phyloP scores from a whole-genome alignment of 208 protist species.

The Strigomonas culicis region DNA sequence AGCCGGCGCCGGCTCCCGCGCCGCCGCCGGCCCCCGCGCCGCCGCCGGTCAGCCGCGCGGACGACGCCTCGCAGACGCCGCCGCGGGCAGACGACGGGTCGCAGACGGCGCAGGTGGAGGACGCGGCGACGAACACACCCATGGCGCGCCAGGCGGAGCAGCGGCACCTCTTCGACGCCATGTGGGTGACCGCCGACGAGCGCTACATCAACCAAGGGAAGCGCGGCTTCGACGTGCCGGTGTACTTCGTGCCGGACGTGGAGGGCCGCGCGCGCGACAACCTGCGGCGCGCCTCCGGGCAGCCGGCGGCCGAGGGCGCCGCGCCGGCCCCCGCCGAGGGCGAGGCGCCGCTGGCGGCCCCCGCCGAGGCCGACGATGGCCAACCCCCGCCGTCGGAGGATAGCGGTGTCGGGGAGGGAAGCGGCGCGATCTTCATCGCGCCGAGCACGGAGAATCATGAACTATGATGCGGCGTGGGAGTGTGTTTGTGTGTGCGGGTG shows the following conservation, averaged over 20 bases:
- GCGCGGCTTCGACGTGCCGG: slow-evolving; percentile 48
- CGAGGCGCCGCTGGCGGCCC: not conserved
- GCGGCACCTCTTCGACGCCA: slow-evolving; percentile 68
- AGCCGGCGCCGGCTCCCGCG: too few species aligned
- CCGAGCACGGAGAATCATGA: too few species aligned
- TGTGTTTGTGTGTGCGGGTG: too few species aligned
- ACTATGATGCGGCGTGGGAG: too few species aligned
- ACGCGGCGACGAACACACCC: too few species aligned
- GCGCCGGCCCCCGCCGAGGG: not conserved
- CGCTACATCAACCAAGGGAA: slow-evolving; percentile 35
- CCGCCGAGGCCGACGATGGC: too few species aligned
- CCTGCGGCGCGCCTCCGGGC: not conserved
- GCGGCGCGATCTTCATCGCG: too few species aligned
- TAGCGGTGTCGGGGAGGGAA: not conserved
- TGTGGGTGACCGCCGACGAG: slow-evolving; percentile 62
- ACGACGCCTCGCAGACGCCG: slow-evolving; percentile 9
- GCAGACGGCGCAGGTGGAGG: too few species aligned
- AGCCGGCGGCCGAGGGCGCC: not conserved
- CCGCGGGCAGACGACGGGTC: slow-evolving; percentile 1
- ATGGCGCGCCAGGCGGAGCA: slow-evolving; percentile 3
- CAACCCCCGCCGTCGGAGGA: not conserved
- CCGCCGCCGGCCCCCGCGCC: not conserved
- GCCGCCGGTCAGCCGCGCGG: slow-evolving; percentile 4
- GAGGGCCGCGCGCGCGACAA: not conserved
- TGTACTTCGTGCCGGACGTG: slow-evolving; percentile 32